Evolutionary conservation across 2,329 filamentous ascomycete species (phyloP).

Genomic region (Ascochyta rabiei): DNA sequence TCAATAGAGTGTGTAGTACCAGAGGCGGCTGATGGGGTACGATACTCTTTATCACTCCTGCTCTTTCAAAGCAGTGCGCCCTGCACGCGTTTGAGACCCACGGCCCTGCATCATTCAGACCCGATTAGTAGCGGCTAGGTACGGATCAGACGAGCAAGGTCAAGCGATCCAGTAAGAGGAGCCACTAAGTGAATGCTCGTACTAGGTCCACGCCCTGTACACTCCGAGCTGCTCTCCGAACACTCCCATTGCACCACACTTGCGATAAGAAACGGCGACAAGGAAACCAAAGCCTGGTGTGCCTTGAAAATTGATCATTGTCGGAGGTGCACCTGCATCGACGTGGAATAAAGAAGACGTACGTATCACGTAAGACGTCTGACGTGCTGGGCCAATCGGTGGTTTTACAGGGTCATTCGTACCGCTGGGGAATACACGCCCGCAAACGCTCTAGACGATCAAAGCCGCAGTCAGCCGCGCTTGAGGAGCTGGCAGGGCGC

Average conservation of each 20-base stretch:
- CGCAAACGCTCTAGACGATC: conserved; percentile 14
- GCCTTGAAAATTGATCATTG: neutral
- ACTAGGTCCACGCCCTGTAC: conserved; percentile 21
- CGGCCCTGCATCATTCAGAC: conserved; percentile 26
- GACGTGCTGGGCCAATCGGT: conserved; percentile 26
- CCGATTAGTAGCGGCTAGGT: conserved; percentile 38
- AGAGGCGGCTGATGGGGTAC: neutral
- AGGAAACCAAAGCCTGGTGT: neutral
- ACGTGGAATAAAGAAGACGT: conserved; percentile 8
- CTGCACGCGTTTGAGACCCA: conserved; percentile 27
- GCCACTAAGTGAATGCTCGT: conserved; percentile 15
- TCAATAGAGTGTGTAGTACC: neutral
- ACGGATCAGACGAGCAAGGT: conserved; percentile 36
- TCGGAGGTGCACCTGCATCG: neutral
- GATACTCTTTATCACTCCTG: conserved; percentile 13
- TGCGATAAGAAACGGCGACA: neutral
- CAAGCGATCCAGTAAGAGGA: conserved; percentile 25
- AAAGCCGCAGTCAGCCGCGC: conserved; percentile 15
- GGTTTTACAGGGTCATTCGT: conserved; percentile 8
- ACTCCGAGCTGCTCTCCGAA: conserved; percentile 16
- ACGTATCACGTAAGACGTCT: conserved; percentile 29
- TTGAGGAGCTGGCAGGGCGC: neutral
- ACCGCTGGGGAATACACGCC: neutral
- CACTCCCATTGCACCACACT: neutral
- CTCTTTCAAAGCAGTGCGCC: conserved; percentile 23